phyloP scores from a whole-genome alignment of 768 basidiomycete genomes.

The Naganishia randhawae region DNA sequence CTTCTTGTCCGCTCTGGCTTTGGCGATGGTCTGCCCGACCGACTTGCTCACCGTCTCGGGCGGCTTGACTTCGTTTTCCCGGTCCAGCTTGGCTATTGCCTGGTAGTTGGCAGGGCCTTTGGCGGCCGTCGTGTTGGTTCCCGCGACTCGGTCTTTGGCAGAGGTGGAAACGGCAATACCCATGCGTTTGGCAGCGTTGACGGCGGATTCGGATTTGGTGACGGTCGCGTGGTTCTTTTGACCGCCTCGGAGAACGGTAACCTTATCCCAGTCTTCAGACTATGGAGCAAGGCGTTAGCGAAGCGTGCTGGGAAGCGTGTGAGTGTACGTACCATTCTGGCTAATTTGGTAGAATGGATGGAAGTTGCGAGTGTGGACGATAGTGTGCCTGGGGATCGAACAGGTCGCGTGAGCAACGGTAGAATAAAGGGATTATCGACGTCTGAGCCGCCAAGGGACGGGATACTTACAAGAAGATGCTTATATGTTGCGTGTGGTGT shows the following conservation, averaged over 20 bases:
- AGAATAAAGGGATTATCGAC: background rate
- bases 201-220: constrained; percentile 34
- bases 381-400: too few species aligned
- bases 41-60: constrained; percentile 65
- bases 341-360: background rate
- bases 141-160: constrained; percentile 32
- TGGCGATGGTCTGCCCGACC: constrained; percentile 68
- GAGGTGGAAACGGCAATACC: constrained; percentile 41
- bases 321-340: constrained; percentile 22
- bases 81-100: constrained; percentile 85
- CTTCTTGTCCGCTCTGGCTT: constrained; percentile 70
- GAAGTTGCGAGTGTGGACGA: background rate
- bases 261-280: constrained; percentile 43
- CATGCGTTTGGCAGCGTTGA: constrained; percentile 42
- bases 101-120: constrained; percentile 74
- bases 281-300: constrained; percentile 13
- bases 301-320: background rate
- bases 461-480: background rate
- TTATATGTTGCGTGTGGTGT: background rate
- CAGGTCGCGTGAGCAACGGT: background rate
- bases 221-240: constrained; percentile 36
- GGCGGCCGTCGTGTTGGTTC: constrained; percentile 34
- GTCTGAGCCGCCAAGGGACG: too few species aligned
- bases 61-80: constrained; percentile 91
- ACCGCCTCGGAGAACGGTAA: constrained; percentile 37